A percentile compares a stretch with the other conserved stretches of the same genome.
Conservation (phyloP, 768 basidiomycete genomes). For the Pluteus cervinus region DNA sequence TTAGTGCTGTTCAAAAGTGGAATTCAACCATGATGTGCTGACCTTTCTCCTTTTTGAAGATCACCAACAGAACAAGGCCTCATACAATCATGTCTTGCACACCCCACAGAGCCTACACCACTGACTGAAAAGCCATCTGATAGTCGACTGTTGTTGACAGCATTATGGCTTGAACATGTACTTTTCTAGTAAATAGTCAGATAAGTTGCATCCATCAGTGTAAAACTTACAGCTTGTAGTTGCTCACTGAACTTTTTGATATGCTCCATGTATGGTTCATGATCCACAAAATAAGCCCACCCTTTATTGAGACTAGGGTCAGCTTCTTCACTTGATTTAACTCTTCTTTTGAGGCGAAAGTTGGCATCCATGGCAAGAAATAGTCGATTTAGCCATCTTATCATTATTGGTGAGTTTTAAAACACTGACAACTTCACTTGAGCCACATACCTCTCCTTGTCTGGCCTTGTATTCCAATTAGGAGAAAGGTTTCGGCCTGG, state of each 20-base stretch:
- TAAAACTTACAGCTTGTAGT: constrained; percentile 6
- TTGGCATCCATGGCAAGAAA: constrained; percentile 14
- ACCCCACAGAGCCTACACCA: constrained; percentile 7
- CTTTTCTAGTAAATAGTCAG: not conserved
- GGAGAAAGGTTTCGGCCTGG: constrained; percentile 1
- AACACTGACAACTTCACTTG: no score
- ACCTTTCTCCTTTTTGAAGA: constrained; percentile 4
- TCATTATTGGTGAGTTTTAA: not conserved
- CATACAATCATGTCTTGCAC: constrained; percentile 6
- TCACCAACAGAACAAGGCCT: constrained; percentile 4
- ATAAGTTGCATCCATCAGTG: constrained; percentile 1
- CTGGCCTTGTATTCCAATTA: not conserved
- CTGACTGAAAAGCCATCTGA: constrained; percentile 6
- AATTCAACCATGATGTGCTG: not conserved
- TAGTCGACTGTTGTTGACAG: constrained; percentile 5
- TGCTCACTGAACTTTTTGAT: constrained; percentile 4
- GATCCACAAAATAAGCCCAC: constrained; percentile 15
- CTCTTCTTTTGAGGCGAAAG: constrained; percentile 12
- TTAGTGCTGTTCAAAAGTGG: not conserved
- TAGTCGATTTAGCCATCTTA: constrained; percentile 11
- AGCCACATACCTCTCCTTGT: not conserved
- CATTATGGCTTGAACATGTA: constrained; percentile 5
- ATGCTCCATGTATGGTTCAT: constrained; percentile 6
- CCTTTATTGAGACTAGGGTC: constrained; percentile 13
- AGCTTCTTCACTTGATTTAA: constrained; percentile 10